Evolutionary conservation across 768 basidiomycete species (phyloP), one percentile per base, ranked within the genome.

Genomic region (Termitomyces sp.): DNA sequence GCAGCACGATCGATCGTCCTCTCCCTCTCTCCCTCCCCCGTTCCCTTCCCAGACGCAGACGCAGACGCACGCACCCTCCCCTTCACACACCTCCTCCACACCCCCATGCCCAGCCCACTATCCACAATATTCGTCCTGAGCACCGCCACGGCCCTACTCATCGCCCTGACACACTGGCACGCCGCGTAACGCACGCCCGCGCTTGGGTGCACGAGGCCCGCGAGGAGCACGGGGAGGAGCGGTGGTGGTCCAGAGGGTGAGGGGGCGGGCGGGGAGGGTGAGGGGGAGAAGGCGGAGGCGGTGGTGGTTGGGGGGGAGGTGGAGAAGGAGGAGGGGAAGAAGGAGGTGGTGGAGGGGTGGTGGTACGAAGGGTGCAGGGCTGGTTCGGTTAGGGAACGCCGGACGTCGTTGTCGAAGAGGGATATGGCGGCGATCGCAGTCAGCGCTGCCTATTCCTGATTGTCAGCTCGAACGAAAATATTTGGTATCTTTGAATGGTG

Each of bases 51-150:
- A 4, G 37, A 37, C 38, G 56, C 7, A n/a, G 9, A 34, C 27
- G 10, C 53, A 47, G 25, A 34, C 31, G n/a, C 60, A 49, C 35
- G 14, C 37, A 29, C 0, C 10, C 12, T 19, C 12, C 63, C 62
- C 57, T 62, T 66, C 34, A 64, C 61, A 56, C 70, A 66, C n/a
- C 92, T 70, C 32, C 79, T 71, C 60, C 90, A 85, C 4, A 97
- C 77, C 9, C 82, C 78, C 68, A 86, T 74, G 0, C 91, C 93
- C 3, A 95, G 73, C 1, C 89, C 90, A 32, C 82, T 84, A 64
- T 98, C 95, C 3, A 92, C 83, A 16, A 98, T 79, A 57, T 85
- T 92, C 32, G 95, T 97, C 31, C 93, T 76, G 32, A 96, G 75
- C 10, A 94, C 87, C 0, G 85, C 81, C 2, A 95, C 86, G 8